A percentile compares a stretch with the other conserved stretches of the same genome.
phyloP scores from a whole-genome alignment of 371 early-diverging fungal species.

The Syncephalastrum racemosum region DNA sequence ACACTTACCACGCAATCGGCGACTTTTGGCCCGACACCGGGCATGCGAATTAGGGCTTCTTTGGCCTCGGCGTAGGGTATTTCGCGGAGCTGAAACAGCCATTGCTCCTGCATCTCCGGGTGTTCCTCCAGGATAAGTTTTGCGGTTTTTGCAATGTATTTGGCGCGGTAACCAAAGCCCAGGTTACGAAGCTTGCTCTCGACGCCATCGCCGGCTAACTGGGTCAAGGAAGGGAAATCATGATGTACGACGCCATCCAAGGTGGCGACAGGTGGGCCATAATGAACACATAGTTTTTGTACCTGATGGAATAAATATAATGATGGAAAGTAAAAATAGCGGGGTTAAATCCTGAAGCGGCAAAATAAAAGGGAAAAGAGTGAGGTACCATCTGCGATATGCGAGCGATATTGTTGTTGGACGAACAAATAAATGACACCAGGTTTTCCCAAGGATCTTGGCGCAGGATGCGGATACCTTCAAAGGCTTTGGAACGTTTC shows the following conservation, averaged over 20 bases:
- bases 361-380: conserved; percentile 6
- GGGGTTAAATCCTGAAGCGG: too few relatives aligned
- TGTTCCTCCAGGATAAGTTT: conserved; percentile 46
- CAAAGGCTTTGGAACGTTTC: conserved; percentile 49
- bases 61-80: conserved; percentile 60
- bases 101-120: conserved; percentile 46
- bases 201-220: conserved; percentile 51
- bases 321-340: too few relatives aligned
- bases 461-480: conserved; percentile 79
- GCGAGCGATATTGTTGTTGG: conserved; percentile 94
- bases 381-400: conserved; percentile 88
- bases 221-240: conserved; percentile 69
- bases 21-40: conserved; percentile 92
- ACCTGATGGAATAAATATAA: conserved; percentile 47
- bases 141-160: conserved; percentile 78
- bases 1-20: conserved; percentile 92
- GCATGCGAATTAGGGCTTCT: conserved; percentile 59
- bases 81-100: conserved; percentile 62
- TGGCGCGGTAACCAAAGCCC: conserved; percentile 97
- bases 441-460: conserved; percentile 91
- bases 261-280: conserved; percentile 59
- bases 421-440: conserved; percentile 93
- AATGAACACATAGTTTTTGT: conserved; percentile 64
- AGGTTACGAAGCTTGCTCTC: conserved; percentile 69
- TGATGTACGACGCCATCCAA: conserved; percentile 52